Percentiles rank a stretch among this genome's conserved stretches.
Conservation (phyloP, 2,329 filamentous ascomycete genomes). For the Curvularia hawaiiensis region DNA sequence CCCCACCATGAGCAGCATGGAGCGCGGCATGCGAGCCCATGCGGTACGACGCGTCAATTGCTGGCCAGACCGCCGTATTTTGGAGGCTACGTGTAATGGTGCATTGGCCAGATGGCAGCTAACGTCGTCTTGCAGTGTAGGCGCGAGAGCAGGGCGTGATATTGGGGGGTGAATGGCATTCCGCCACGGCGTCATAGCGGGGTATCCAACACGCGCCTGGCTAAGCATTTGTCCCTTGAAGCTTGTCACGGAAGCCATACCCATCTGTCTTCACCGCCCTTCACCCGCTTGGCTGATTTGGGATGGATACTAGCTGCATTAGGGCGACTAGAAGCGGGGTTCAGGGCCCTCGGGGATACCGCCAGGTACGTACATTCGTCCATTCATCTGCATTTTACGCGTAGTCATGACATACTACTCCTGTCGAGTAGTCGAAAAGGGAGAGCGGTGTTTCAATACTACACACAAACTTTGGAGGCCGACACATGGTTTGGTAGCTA, state of each 20-base stretch:
- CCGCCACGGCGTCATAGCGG: slow-evolving; percentile 15
- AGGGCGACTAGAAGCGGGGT: slow-evolving; percentile 5
- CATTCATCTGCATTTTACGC: neutral
- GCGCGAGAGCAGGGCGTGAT: neutral
- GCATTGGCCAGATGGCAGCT: neutral
- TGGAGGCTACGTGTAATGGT: neutral
- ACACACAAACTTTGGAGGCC: neutral
- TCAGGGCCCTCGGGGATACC: neutral
- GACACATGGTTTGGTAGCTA: neutral
- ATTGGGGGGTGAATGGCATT: slow-evolving; percentile 11
- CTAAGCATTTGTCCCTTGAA: slow-evolving; percentile 27
- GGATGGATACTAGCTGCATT: neutral
- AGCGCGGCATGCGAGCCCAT: slow-evolving; percentile 7
- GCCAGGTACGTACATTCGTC: slow-evolving; percentile 7
- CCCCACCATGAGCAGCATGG: slow-evolving; percentile 19
- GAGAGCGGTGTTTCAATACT: neutral
- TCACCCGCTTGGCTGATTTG: neutral
- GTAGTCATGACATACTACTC: neutral
- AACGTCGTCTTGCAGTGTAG: neutral
- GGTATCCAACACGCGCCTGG: slow-evolving; percentile 9
- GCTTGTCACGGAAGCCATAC: slow-evolving; percentile 22
- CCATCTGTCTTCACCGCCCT: slow-evolving; percentile 12
- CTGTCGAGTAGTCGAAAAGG: neutral
- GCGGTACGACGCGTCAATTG: slow-evolving; percentile 9
- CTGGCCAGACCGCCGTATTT: neutral